A percentile compares a stretch with the other conserved stretches of the same genome.
These are phyloP conservation scores for Solanum virginianum DNA, from an alignment of 257 asterid genomes.

Conservation along the genomic window DNA sequence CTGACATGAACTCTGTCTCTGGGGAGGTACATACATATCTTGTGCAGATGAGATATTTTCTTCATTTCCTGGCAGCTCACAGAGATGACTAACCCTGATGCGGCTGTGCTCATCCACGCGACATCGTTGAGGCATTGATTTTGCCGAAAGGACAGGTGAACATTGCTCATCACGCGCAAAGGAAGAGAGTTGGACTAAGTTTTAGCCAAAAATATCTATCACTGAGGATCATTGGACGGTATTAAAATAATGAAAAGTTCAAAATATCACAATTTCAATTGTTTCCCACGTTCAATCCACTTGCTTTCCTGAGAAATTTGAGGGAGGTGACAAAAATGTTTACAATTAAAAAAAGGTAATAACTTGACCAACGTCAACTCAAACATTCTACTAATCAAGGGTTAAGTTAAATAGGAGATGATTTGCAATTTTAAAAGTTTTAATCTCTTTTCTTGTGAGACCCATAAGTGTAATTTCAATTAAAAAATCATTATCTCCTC, in stretches of 20 bases:
- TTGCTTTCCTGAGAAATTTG: no score
- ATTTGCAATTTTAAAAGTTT: no score
- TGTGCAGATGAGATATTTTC: neutral
- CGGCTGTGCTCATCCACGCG: neutral
- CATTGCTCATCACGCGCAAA: neutral
- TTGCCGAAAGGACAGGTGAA: neutral
- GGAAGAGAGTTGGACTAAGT: neutral
- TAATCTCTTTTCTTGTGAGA: no score
- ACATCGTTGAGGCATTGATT: neutral
- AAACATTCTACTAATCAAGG: no score
- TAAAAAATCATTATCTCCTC: no score
- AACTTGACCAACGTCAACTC: no score
- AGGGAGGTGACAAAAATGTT: no score
- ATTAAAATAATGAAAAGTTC: neutral
- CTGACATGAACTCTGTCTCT: neutral
- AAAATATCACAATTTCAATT: neutral
- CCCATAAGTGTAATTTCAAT: no score
- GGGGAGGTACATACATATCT: neutral
- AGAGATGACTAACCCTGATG: neutral
- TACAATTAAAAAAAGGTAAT: no score
- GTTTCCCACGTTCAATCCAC: neutral
- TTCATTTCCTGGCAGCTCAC: neutral
- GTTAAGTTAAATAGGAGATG: no score
- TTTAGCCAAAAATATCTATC: neutral
- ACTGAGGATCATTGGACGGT: neutral